phyloP scores from a whole-genome alignment of 768 basidiomycete species.

The Boletellus emodensis region DNA sequence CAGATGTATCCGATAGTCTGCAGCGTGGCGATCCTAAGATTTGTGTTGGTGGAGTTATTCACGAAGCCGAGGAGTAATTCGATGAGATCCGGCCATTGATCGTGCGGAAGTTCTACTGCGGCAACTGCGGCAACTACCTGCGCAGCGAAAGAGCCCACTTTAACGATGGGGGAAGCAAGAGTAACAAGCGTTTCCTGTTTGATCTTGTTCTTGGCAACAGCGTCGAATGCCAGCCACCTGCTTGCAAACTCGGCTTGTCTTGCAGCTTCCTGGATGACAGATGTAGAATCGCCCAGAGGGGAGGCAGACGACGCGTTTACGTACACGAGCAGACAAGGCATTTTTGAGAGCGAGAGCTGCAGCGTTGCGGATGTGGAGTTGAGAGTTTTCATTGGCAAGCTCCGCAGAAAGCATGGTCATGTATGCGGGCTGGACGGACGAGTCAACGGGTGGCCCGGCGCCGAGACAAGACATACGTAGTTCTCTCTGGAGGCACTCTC shows the following conservation, averaged over 20 bases:
- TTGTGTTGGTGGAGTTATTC: constrained; percentile 65
- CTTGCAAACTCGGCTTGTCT: constrained; percentile 73
- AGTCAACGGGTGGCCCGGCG: constrained; percentile 7
- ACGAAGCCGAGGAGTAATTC: constrained; percentile 84
- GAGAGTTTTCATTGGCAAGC: constrained; percentile 69
- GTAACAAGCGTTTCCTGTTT: constrained; percentile 84
- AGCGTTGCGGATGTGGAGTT: constrained; percentile 82
- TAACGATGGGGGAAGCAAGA: constrained; percentile 65
- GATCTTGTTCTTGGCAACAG: constrained; percentile 69
- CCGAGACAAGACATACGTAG: constrained; percentile 60
- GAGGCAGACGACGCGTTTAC: constrained; percentile 33
- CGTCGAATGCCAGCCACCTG: constrained; percentile 78
- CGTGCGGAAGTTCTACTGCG: constrained; percentile 82
- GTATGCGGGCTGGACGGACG: constrained; percentile 71
- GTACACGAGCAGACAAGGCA: constrained; percentile 82
- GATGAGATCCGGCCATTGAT: constrained; percentile 89
- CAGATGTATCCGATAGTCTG: constrained; percentile 98
- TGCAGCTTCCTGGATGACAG: constrained; percentile 54
- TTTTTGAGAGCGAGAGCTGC: constrained; percentile 98
- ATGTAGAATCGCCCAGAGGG: constrained; percentile 15
- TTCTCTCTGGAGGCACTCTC: constrained; percentile 83
- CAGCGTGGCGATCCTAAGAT: constrained; percentile 80
- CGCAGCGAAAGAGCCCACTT: constrained; percentile 83
- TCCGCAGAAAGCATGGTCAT: constrained; percentile 86
- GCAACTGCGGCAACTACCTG: constrained; percentile 95